Conservation (phyloP, 495 filamentous ascomycete genomes). For the Bacidia gigantensis region DNA sequence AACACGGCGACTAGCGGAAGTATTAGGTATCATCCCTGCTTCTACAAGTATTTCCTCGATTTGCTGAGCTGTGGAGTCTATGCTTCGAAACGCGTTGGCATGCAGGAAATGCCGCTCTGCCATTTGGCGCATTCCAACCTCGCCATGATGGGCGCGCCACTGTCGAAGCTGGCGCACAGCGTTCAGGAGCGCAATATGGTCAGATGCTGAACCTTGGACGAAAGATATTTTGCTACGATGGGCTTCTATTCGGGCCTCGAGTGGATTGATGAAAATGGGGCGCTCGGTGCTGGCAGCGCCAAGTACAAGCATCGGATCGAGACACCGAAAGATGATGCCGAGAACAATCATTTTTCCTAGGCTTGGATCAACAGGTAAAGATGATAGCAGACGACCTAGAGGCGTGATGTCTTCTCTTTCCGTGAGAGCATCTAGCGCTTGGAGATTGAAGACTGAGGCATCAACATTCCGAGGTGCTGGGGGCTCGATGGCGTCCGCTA, state of each 20-base stretch:
- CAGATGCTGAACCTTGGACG: conserved; percentile 30
- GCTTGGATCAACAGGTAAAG: conserved; percentile 35
- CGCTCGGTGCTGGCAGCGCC: conserved; percentile 28
- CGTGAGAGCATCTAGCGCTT: conserved; percentile 35
- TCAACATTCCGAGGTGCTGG: conserved; percentile 31
- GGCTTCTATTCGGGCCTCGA: conserved; percentile 22
- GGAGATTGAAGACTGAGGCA: conserved; percentile 32
- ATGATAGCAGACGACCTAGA: conserved; percentile 35
- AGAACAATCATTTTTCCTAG: conserved; percentile 46
- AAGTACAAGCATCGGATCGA: conserved; percentile 45
- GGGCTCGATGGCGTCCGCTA: conserved; percentile 39
- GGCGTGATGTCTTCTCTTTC: conserved; percentile 36
- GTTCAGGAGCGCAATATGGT: conserved; percentile 40
- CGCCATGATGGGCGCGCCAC: conserved; percentile 20
- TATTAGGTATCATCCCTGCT: conserved; percentile 28
- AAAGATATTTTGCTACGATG: conserved; percentile 25
- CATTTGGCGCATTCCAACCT: conserved; percentile 20
- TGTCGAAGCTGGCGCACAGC: conserved; percentile 34
- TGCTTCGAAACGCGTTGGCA: conserved; percentile 25
- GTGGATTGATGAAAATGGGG: conserved; percentile 31
- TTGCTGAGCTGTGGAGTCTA: conserved; percentile 31
- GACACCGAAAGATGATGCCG: conserved; percentile 45
- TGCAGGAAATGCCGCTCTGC: conserved; percentile 28
- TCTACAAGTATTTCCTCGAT: conserved; percentile 33
- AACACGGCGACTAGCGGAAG: conserved; percentile 15